phyloP scores from a whole-genome alignment of 2,329 filamentous ascomycete species.

The Aspergillus japonicus region DNA sequence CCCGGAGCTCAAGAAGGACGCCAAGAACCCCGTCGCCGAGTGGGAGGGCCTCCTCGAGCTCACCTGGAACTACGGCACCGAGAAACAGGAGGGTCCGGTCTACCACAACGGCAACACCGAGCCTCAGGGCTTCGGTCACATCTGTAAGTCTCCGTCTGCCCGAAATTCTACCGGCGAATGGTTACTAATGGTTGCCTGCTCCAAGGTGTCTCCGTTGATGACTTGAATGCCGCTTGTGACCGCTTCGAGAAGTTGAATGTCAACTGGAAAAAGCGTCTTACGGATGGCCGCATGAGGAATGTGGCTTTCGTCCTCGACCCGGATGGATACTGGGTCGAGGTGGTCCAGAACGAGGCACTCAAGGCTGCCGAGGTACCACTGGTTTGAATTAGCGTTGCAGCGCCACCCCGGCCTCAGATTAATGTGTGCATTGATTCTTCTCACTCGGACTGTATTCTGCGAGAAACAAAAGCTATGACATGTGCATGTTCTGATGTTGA shows the following conservation, averaged over 20 bases:
- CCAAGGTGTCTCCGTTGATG: slow-evolving; percentile 74
- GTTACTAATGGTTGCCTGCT: slow-evolving; percentile 1
- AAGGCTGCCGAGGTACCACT: slow-evolving; percentile 27
- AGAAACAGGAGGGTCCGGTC: slow-evolving; percentile 75
- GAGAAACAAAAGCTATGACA: not conserved
- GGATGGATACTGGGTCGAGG: slow-evolving; percentile 76
- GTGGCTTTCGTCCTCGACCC: slow-evolving; percentile 89
- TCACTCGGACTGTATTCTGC: not conserved
- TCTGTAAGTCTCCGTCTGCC: slow-evolving; percentile 59
- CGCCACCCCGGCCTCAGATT: not conserved
- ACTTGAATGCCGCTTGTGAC: slow-evolving; percentile 81
- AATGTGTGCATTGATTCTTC: not conserved
- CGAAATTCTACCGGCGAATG: not conserved
- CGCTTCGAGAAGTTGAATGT: slow-evolving; percentile 80
- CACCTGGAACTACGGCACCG: slow-evolving; percentile 75
- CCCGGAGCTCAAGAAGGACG: slow-evolving; percentile 49
- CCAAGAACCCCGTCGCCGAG: slow-evolving; percentile 60
- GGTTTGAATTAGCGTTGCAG: not conserved
- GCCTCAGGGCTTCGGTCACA: slow-evolving; percentile 92
- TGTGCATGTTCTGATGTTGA: not conserved
- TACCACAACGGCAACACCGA: slow-evolving; percentile 93
- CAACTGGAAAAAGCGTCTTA: slow-evolving; percentile 92
- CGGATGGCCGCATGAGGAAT: slow-evolving; percentile 87
- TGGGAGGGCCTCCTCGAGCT: slow-evolving; percentile 86
- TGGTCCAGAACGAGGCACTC: slow-evolving; percentile 67